Evolutionary conservation across 1,284 basidiomycete genomes (phyloP), one percentile per base, ranked within the genome.

Genomic region (Afroboletus lepidellus): DNA sequence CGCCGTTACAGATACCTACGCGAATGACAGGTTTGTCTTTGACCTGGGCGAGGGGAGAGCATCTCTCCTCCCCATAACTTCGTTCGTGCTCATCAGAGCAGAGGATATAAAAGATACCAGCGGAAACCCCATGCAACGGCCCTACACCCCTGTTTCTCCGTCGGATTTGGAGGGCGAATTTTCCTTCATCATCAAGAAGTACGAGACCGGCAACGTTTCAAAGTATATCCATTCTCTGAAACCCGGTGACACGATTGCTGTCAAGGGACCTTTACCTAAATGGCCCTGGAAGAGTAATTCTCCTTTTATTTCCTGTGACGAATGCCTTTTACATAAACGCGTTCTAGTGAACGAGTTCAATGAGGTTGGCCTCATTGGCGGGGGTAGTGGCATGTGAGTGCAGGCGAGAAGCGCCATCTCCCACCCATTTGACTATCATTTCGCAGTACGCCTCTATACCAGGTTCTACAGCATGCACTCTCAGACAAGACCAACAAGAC

Each of bases 241-340:
- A 77, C 82, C 83, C 38, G 96, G 96, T 23, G 90, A 95, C 63
- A 84, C 81, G 57, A 76, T 98, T 51, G 73, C 83, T 30, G 81
- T 99, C 74, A 99, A 99, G 77, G 96, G 92, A 16, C 94, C 94
- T 15, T 83, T 95, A 57, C 67, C 74, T 54, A 98, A 97, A 73
- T 89, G 86, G 74, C 78, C 84, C 36, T 94, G 87, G 78, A 83
- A 90, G 71, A 74, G 87, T 88, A 55, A 46, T 70, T 67, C 21
- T 37, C 45, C 32, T 25, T 23, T 24, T 36, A 5, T 36, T 44
- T 38, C 29, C 37, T 27, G 15, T 43, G 44, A 32, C 16, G 6
- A 41, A 16, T 13, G 15, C 24, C 41, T 23, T 20, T 41, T 54
- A n/a, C n/a, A n/a, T n/a, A 29, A 47, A 53, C n/a, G 12, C 16